Conservation (phyloP, 2,329 filamentous ascomycete genomes). For the Didymella keratinophila region DNA sequence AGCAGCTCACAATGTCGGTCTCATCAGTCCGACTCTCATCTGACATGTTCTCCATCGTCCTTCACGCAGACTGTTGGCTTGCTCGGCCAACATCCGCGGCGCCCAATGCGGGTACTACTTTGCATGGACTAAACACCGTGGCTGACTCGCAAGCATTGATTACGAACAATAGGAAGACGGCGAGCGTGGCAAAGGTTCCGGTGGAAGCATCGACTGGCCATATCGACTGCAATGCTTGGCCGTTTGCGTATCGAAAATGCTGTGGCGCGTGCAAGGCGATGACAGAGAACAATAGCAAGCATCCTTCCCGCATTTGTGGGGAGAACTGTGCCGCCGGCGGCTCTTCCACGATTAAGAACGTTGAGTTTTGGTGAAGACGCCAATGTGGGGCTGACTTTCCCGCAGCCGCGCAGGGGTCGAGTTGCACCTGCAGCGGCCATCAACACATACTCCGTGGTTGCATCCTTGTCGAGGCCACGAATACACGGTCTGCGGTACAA, state of each 20-base stretch:
- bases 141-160: slow-evolving; percentile 1
- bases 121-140: neutral
- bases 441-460: neutral
- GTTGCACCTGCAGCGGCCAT: neutral
- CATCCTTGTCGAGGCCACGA: neutral
- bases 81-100: neutral
- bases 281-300: slow-evolving; percentile 16
- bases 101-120: neutral
- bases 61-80: neutral
- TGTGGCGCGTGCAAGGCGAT: neutral
- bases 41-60: neutral
- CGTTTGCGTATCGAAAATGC: neutral
- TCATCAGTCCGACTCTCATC: neutral
- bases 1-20: neutral
- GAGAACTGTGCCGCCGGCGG: slow-evolving; percentile 1
- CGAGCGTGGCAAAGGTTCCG: neutral
- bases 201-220: neutral
- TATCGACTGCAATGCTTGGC: neutral
- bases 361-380: neutral
- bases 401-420: neutral
- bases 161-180: slow-evolving; percentile 11
- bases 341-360: neutral
- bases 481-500: neutral
- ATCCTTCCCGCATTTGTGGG: slow-evolving; percentile 17
- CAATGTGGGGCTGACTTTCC: neutral